Percentiles rank a stretch among this genome's conserved stretches.
Evolutionary conservation across 2,329 filamentous ascomycete species (phyloP).

Genomic region (Cercospora sp.): DNA sequence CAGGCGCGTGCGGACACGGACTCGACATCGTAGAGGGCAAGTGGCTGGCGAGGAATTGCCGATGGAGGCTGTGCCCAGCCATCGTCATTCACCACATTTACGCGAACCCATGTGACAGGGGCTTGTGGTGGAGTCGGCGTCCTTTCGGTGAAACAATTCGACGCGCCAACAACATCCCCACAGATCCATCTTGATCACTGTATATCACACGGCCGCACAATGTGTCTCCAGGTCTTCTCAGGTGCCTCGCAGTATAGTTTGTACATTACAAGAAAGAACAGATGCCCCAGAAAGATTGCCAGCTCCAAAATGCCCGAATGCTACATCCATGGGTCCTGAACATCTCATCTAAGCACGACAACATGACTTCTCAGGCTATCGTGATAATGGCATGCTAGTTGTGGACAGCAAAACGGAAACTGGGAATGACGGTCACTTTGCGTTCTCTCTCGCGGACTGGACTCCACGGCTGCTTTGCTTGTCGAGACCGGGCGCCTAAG

Average conservation of each 20-base stretch:
- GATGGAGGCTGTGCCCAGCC: slow-evolving; percentile 4
- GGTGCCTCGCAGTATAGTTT: neutral
- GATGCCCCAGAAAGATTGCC: neutral
- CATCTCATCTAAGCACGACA: neutral
- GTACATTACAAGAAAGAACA: neutral
- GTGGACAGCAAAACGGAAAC: no score
- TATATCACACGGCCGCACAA: neutral
- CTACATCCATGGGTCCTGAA: neutral
- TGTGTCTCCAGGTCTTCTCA: neutral
- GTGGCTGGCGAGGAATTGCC: slow-evolving; percentile 10
- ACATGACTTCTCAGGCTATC: neutral
- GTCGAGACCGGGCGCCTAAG: no score
- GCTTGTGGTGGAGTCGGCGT: neutral
- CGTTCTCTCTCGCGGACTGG: no score
- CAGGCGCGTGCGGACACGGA: slow-evolving; percentile 16
- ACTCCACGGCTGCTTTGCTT: no score
- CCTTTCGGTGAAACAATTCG: neutral
- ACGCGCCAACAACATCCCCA: neutral
- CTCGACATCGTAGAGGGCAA: slow-evolving; percentile 7
- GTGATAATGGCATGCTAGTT: neutral
- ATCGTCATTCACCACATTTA: slow-evolving; percentile 2
- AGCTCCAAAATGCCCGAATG: neutral
- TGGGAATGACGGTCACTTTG: no score
- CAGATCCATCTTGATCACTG: neutral
- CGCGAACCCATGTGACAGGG: slow-evolving; percentile 5